Percentiles rank a stretch among this genome's conserved stretches.
Conservation (phyloP, 352 stramenopile species). For the Phytophthora tentaculata region DNA sequence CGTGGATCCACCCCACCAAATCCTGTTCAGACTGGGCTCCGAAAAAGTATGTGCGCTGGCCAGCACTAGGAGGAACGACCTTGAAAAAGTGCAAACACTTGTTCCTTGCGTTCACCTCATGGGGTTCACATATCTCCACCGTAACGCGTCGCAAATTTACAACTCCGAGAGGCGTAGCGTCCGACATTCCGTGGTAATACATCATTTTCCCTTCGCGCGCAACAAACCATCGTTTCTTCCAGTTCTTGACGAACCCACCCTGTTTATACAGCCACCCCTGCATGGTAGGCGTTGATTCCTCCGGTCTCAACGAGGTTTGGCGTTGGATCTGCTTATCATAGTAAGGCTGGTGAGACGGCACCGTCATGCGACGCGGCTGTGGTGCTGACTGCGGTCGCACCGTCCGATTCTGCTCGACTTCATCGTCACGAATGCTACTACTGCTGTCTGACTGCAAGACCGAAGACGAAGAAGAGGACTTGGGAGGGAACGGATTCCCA, state of each 20-base stretch:
- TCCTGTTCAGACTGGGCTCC: conserved; percentile 71
- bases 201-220: conserved; percentile 80
- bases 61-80: conserved; percentile 56
- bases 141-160: conserved; percentile 66
- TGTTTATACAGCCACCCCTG: conserved; percentile 83
- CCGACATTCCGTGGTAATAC: conserved; percentile 71
- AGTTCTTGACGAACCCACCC: conserved; percentile 85
- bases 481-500: conserved; percentile 33
- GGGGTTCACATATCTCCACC: conserved; percentile 60
- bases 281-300: conserved; percentile 48
- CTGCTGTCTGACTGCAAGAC: conserved; percentile 32
- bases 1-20: conserved; percentile 75
- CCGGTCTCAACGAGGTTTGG: conserved; percentile 27
- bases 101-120: conserved; percentile 70
- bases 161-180: conserved; percentile 71
- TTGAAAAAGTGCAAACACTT: conserved; percentile 76
- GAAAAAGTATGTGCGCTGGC: conserved; percentile 78
- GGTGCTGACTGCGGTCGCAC: conserved; percentile 25
- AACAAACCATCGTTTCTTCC: conserved; percentile 88
- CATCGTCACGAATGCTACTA: conserved; percentile 29
- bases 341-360: conserved; percentile 20
- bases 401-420: conserved; percentile 14
- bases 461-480: conserved; percentile 28
- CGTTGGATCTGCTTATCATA: conserved; percentile 22
- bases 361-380: conserved; percentile 39